Evolutionary conservation across 176 grass and related monocot species (phyloP), one percentile per base, ranked within the genome.

Genomic region (Typha latifolia): DNA sequence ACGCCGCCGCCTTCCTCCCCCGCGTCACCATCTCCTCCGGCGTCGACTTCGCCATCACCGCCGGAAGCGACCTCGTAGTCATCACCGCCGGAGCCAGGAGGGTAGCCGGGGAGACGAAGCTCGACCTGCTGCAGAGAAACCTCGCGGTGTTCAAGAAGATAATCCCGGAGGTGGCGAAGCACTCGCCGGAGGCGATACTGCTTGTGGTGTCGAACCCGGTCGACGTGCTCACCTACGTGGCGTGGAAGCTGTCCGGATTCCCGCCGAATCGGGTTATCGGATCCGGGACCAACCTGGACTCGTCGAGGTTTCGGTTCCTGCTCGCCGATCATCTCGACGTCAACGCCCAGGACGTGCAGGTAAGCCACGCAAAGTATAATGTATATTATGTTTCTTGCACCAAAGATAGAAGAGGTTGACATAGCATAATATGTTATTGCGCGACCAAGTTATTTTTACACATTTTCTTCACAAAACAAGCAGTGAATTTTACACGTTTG

Each of bases 1-100:
- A 97, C 72, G 85, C 88, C 14, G 92, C 92, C n/a, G 92, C 92
- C 21, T 96, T 96, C 82, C 77, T 96, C 3, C 92, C 92, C 0
- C 87, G 85, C 32, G 81, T 82, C 21, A 82, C 82, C 52, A 82
- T 96, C 3, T 63, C 74, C 0, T 85, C 85, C 43, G 77, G 66
- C 50, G 81, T 82, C 0, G 87, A 91, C 66, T 15, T 81, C 9
- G 18, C 67, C 1, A 64, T 96, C 1, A 91, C 92, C 26, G 12
- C 2, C 0, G 63, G 72, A 2, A 91, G 87, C 0, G 87, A 96
- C 74, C 70, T 96, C 0, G 88, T 67, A 61, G 82, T 90, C 74
- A 74, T 90, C 3, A 95, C 90, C 0, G 90, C 90, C 0, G 86
- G 86, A 0, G 90, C 90, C 1, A 19, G 90, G 6, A 86, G 86